Evolutionary conservation across 805 yeast species (phyloP), one percentile per base, ranked within the genome.

Genomic region (Metschnikowia lunata): DNA sequence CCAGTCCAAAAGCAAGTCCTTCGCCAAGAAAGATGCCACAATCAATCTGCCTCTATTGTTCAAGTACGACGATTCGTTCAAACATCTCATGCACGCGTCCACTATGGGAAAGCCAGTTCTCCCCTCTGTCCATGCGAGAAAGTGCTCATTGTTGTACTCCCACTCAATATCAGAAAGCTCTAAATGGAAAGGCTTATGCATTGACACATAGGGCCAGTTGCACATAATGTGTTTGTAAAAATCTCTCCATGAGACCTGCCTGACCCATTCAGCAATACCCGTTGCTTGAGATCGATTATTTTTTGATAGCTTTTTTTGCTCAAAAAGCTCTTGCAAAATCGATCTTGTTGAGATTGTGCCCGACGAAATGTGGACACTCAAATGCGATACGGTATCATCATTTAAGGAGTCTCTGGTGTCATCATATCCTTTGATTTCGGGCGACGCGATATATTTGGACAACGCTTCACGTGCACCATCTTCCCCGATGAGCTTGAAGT

Each of bases 231-330:
- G 80, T 37, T 71, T 66, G 54, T 78, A 78, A 46, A 77, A 78
- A 52, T 79, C 83, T 52, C 83, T 67, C 78, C 81, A 79, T 1
- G 82, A 78, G 8, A 79, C 64, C 54, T 79, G 82, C 31, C 81
- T 67, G 27, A 77, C 63, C 63, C 75, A 79, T 36, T 70, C 71
- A 18, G 67, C 64, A 13, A 64, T 52, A 5, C 76, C 72, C 6
- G 55, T 49, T 35, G 66, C 63, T 15, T 66, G 67, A 33, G 55
- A 51, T 37, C 58, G 40, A 52, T 51, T 39, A 50, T 47, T 37
- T 34, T 42, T 59, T 30, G 56, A 50, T 30, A 57, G 47, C 52
- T 62, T 44, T 43, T 58, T 34, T 12, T 61, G 60, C n/a, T 61
- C 51, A 13, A 37, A 43, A 29, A 68, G 56, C 46, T 58, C 58